Base-by-base conservation (phyloP, 352 stramenopile genomes). In the Aphanomyces cochlioides region DNA sequence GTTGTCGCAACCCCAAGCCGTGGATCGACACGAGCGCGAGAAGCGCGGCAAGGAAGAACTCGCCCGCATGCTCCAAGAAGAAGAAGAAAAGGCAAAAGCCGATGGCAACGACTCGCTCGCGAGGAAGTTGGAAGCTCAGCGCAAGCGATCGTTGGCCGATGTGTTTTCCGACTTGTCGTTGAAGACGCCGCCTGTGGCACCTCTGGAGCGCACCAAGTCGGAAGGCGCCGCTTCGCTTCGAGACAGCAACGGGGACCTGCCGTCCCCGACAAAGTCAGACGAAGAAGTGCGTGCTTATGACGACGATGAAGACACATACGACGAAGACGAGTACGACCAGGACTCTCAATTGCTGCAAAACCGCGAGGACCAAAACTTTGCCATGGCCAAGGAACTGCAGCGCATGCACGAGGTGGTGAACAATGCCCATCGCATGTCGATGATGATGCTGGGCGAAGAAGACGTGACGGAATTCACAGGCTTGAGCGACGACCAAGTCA, bases 361-460 rank as follows among this genome's bases (percentile, higher is more conserved):
- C 47, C 76, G 89, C 45, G 84, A 93, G 59, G 85, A 95, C 66
- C 87, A 89, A 74, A 95, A 95, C 79, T 88, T 93, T 82, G 85
- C 84, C 45, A 69, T 95, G 56, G 87, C 87, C 47, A 82, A 85
- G 47, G 85, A 95, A 74, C 78, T 95, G 54, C 83, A 88, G 68
- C 83, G 92, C 66, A 85, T 85, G 12, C 87, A 95, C 75, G 91
- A 84, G 53, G 84, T 95, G 38, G 87, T 95, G 34, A 81, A 93
- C 72, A 85, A 86, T 59, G 87, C 85, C 37, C 54, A 61, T 40
- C 87, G 87, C 56, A 88, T 90, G 87, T 93, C 85, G 61, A 93
- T 95, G 78, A 91, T 89, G 82, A 83, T 92, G 76, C 80, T 76
- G 47, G 83, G 84, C 43, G 86, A 90, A 66, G 85, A 91, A 10